Conservation (phyloP, 1,139 yeast genomes). For the Hyphopichia pseudoburtonii region DNA sequence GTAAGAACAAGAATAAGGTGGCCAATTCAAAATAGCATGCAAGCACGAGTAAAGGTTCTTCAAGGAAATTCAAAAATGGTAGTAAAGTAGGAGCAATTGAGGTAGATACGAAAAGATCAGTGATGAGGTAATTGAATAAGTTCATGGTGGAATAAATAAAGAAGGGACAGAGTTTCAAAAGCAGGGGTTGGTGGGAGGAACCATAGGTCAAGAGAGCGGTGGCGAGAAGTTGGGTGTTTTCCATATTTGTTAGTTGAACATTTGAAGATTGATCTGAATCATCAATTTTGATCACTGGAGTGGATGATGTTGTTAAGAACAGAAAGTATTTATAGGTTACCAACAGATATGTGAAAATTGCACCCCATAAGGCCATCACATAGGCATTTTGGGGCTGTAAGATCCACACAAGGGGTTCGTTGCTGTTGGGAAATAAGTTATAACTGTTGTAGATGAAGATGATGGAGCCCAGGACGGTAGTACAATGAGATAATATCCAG, state of each 20-base stretch:
- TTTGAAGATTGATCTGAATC: background rate
- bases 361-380: background rate
- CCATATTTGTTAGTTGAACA: constrained; percentile 12
- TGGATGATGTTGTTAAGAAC: background rate
- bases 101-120: constrained; percentile 34
- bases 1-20: constrained; percentile 26
- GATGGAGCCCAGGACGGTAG: too few relatives aligned
- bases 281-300: background rate
- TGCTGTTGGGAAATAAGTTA: too few relatives aligned
- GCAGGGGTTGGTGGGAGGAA: background rate
- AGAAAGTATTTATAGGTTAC: constrained; percentile 1
- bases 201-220: constrained; percentile 17
- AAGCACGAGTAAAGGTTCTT: constrained; percentile 31
- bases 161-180: constrained; percentile 41
- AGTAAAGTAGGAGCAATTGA: constrained; percentile 20
- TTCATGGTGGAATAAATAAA: constrained; percentile 48
- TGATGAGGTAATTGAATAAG: constrained; percentile 32
- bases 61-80: constrained; percentile 35
- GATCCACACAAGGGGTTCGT: too few relatives aligned
- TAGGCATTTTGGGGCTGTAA: too few relatives aligned
- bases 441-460: too few relatives aligned
- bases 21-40: constrained; percentile 43
- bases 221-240: constrained; percentile 45
- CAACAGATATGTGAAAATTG: background rate
- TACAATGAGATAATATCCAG: too few relatives aligned